Base-by-base conservation (phyloP, 2,329 filamentous ascomycete species). In the Fulvia fulva region DNA sequence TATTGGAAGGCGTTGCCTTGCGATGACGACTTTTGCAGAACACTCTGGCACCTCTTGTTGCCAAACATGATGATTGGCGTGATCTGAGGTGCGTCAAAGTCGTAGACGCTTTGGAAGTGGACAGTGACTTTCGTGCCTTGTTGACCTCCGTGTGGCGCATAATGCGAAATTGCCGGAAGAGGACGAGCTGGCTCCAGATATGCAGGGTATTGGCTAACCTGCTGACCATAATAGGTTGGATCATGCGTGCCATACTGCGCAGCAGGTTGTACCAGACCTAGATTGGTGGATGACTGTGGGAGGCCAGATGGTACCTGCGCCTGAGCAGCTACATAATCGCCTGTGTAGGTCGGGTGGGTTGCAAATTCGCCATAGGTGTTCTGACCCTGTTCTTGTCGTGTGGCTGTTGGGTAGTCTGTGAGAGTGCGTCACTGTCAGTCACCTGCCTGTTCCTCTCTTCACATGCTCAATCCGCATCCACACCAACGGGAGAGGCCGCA, bases 51-150 rank as follows among this genome's bases (percentile, higher is more conserved):
- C 72, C 87, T 86, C 67, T 88, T 84, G n/a, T 83, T 81, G n/a
- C 90, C 91, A 74, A 96, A 95, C 49, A 87, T 82, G 55, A 96
- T 75, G 68, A 90, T 86, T 70, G 78, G 62, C 28, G 63, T 67
- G 19, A 70, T 69, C 59, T 66, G 68, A 78, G 81, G 58, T 80
- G 81, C 73, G 86, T 82, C 57, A 60, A 96, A 76, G 69, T 96
- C 88, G 76, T 89, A 90, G 60, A 87, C 82, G 45, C 88, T 87
- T 53, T 87, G 85, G 28, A 96, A 83, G 70, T 89, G 87, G 63
- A 96, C 80, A 59, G 83, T 81, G 9, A 96, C 78, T 67, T 86
- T 86, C 21, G 87, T 88, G 55, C 89, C 88, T 69, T 83, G 81
- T 32, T 80, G 75, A 45, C 91, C 92, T 68, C 83, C 80, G 46